Evolutionary conservation across 805 yeast species (phyloP).

Genomic region (Kluyveromyces nonfermentans): DNA sequence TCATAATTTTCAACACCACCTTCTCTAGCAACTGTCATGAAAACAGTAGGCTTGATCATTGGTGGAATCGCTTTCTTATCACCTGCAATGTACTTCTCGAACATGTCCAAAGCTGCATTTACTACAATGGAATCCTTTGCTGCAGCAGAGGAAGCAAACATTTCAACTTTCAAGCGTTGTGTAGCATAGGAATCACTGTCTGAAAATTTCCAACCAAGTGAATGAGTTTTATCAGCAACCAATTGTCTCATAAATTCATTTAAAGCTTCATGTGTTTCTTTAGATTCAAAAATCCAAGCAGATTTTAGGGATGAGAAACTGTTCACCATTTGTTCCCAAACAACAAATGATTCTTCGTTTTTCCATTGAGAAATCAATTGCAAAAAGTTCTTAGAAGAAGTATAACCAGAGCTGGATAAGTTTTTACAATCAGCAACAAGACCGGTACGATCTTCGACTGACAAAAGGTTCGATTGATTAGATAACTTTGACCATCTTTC

Average conservation of each 20-base stretch:
- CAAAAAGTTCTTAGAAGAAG: constrained; percentile 52
- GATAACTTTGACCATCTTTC: constrained; percentile 66
- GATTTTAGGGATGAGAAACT: constrained; percentile 40
- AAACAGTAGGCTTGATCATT: constrained; percentile 58
- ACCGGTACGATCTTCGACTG: constrained; percentile 72
- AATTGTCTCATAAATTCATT: constrained; percentile 45
- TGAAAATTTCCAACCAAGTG: constrained; percentile 58
- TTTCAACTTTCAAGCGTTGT: constrained; percentile 56
- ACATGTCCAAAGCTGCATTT: constrained; percentile 39
- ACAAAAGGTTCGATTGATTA: constrained; percentile 43
- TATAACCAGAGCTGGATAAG: constrained; percentile 60
- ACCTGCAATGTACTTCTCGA: constrained; percentile 48
- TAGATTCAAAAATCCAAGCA: constrained; percentile 48
- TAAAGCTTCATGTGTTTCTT: constrained; percentile 38
- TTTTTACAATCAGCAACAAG: constrained; percentile 73
- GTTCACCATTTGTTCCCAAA: constrained; percentile 52
- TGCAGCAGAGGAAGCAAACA: constrained; percentile 52
- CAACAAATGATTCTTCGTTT: constrained; percentile 50
- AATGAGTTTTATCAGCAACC: constrained; percentile 42
- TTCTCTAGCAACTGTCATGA: constrained; percentile 51
- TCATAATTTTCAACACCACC: constrained; percentile 61
- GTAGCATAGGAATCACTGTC: constrained; percentile 47
- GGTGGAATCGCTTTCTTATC: constrained; percentile 65
- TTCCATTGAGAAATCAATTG: constrained; percentile 53
- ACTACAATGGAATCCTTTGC: constrained; percentile 41